phyloP scores from a whole-genome alignment of 176 grass and related monocot genomes.

The Carex pumila region DNA sequence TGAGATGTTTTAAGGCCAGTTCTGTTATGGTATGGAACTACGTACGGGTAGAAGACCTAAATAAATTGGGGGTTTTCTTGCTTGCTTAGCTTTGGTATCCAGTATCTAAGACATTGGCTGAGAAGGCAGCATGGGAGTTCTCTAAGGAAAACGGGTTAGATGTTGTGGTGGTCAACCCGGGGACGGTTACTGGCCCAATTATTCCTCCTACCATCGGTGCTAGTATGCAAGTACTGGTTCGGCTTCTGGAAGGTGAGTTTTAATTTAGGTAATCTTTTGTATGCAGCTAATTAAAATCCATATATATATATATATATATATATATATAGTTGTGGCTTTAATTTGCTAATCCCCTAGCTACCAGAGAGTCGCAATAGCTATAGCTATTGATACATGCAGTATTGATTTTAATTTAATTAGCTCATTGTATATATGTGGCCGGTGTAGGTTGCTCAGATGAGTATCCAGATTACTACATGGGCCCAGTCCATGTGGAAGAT shows the following conservation, averaged over 20 bases:
- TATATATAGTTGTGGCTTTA: neutral
- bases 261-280: neutral
- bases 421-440: neutral
- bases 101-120: slow-evolving; percentile 70
- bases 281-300: too few relatives aligned
- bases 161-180: slow-evolving; percentile 72
- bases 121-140: slow-evolving; percentile 88
- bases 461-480: slow-evolving; percentile 57
- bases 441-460: slow-evolving; percentile 52
- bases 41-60: neutral
- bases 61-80: neutral
- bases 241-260: slow-evolving; percentile 30
- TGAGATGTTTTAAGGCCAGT: neutral
- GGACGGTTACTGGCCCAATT: slow-evolving; percentile 61
- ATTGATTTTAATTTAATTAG: neutral
- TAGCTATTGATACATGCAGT: neutral
- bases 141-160: slow-evolving; percentile 73
- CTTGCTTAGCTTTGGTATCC: slow-evolving; percentile 78
- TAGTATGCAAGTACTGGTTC: slow-evolving; percentile 64
- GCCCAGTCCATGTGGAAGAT: slow-evolving; percentile 70
- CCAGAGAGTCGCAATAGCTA: neutral
- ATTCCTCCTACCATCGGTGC: slow-evolving; percentile 63
- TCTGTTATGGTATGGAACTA: neutral
- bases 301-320: too few relatives aligned
- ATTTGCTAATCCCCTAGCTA: neutral